Percentiles rank a stretch among this genome's conserved stretches.
phyloP scores from a whole-genome alignment of 78 protist species.

The Polysphondylium violaceum region DNA sequence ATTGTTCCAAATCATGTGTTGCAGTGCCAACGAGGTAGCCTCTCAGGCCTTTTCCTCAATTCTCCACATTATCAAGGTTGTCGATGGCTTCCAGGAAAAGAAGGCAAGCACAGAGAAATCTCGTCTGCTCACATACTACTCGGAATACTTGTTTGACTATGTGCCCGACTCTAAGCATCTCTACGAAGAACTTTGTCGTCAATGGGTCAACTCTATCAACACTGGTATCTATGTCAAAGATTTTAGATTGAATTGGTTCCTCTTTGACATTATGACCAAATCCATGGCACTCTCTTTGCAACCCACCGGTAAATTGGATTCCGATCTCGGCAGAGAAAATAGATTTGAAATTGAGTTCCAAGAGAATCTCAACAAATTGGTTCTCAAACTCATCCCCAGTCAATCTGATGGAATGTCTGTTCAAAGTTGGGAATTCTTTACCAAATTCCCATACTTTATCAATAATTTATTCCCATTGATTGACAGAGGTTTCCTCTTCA shows the following conservation, averaged over 20 bases:
- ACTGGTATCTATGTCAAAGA: slow-evolving; percentile 69
- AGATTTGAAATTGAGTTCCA: slow-evolving; percentile 62
- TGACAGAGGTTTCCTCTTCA: slow-evolving; percentile 67
- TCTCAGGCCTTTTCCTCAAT: slow-evolving; percentile 49
- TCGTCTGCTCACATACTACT: slow-evolving; percentile 37
- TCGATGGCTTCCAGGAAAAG: slow-evolving; percentile 71
- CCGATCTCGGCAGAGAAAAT: slow-evolving; percentile 64
- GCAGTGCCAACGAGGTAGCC: slow-evolving; percentile 70
- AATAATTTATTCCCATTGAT: slow-evolving; percentile 70
- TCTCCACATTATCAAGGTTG: slow-evolving; percentile 54
- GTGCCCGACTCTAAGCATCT: slow-evolving; percentile 70
- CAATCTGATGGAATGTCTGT: slow-evolving; percentile 26
- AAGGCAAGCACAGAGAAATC: slow-evolving; percentile 65
- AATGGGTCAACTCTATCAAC: slow-evolving; percentile 57
- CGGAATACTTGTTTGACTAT: slow-evolving; percentile 73
- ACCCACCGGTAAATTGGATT: slow-evolving; percentile 48
- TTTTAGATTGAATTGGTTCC: slow-evolving; percentile 81
- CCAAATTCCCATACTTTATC: slow-evolving; percentile 62
- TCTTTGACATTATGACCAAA: slow-evolving; percentile 78
- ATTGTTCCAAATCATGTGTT: slow-evolving; percentile 70
- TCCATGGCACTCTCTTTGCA: slow-evolving; percentile 78
- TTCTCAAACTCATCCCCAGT: slow-evolving; percentile 34
- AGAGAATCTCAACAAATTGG: slow-evolving; percentile 59
- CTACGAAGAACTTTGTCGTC: slow-evolving; percentile 70
- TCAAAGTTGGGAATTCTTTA: slow-evolving; percentile 74